A percentile compares a stretch with the other conserved stretches of the same genome.
phyloP scores from a whole-genome alignment of 2,329 filamentous ascomycete species.

The Trichoderma simmonsii region DNA sequence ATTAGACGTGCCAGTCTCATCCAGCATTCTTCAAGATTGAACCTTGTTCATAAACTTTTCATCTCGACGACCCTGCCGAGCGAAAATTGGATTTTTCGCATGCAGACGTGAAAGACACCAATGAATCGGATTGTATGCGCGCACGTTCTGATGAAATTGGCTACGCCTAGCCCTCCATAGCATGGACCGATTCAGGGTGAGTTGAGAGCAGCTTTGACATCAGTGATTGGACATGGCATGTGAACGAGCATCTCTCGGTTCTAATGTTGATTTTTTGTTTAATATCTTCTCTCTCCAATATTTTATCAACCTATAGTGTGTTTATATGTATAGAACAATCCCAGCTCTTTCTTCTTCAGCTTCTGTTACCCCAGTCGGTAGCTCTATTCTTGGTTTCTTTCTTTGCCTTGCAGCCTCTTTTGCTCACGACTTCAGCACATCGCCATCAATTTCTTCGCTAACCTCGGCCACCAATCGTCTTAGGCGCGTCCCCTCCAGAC shows the following conservation, averaged over 20 bases:
- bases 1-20: neutral
- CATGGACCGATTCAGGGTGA: slow-evolving; percentile 27
- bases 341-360: neutral
- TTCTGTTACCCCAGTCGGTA: neutral
- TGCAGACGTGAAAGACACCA: neutral
- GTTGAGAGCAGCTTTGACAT: slow-evolving; percentile 7
- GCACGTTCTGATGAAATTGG: neutral
- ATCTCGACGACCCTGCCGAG: neutral
- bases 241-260: neutral
- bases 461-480: neutral
- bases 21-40: neutral
- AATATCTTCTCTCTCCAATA: neutral
- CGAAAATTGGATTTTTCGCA: neutral
- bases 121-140: neutral
- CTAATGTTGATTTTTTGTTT: neutral
- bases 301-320: neutral
- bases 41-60: neutral
- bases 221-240: neutral
- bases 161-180: slow-evolving; percentile 15
- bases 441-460: neutral
- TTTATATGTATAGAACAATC: neutral
- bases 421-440: neutral
- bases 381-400: neutral
- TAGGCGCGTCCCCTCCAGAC: slow-evolving; percentile 48
- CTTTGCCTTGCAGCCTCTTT: neutral